Evolutionary conservation across 2,329 filamentous ascomycete species (phyloP), one percentile per base, ranked within the genome.

Genomic region (Aureobasidium musti): DNA sequence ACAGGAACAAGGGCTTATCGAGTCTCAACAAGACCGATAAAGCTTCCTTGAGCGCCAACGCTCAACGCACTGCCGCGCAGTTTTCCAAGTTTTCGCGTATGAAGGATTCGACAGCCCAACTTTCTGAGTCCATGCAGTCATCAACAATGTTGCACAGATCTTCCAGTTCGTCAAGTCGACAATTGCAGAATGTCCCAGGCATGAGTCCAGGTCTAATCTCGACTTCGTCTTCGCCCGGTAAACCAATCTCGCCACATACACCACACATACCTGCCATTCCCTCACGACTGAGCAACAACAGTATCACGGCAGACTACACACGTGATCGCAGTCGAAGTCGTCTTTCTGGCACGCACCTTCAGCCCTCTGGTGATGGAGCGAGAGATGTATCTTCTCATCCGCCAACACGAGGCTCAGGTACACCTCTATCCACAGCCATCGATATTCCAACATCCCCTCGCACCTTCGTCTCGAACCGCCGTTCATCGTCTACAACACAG

Each of bases 191-290:
- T 53, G 84, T 87, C 14, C 86, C 87, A 23, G 83, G 83, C 6
- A 85, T 88, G 80, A 78, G 86, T 57, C 82, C 80, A 28, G 84
- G 84, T 8, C 92, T 91, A 0, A 82, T 92, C 70, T 97, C 93
- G 4, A 89, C 89, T 13, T 94, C 91, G 0, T 94, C 92, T 0
- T 97, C 93, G 11, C 93, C 93, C 1, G 71, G 81, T 66, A 97
- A 97, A 73, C 91, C 92, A 0, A 85, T 96, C 21, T 97, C 92
- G 2, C 92, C 91, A 11, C 92, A 94, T 74, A 97, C 91, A 0
- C 92, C 93, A 1, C 93, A 98, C 74, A 96, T 92, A 0, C 95
- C 95, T 4, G 92, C 93, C 13, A 92, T 98, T 33, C 94, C 94
- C 23, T 97, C 93, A 8, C 86, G 95, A n/a, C 81, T 99, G 26